Base-by-base conservation (phyloP, 345 rosid genomes). In the Brassica cretica region DNA sequence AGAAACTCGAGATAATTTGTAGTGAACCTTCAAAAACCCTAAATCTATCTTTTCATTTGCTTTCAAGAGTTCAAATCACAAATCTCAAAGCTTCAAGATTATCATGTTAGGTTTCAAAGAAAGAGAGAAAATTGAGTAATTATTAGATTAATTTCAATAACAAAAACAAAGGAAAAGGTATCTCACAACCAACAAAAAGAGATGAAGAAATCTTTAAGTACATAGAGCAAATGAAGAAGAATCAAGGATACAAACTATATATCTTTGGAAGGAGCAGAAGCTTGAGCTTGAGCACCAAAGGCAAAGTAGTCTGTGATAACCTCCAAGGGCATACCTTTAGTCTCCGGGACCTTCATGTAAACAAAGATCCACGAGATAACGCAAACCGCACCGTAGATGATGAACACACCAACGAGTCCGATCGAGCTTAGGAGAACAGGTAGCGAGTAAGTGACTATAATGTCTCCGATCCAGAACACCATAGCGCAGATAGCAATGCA, bases 261-360 rank as follows among this genome's bases (percentile, higher is more conserved):
- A 56, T 80, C 79, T 41, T 80, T 75, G 2, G 77, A 60, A 30
- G 87, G 81, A 10, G 80, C 74, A 59, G 73, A 21, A 69, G 73
- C 63, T 70, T 70, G 88, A 51, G 56, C 18, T 0, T 51, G 56
- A 30, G 99, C 97, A 33, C 99, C 99, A 60, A 89, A 87, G 37
- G 96, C 89, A 72, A 95, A 95, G 90, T 91, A 95, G 81, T 95
- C 99, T 8, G 94, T 87, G 73, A 95, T 95, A 78, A 95, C 99
- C 81, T 95, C 99, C 56, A 95, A 91, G 3, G 99, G 99, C 98
- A 95, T 93, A 56, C 98, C 98, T 82, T 95, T 95, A 76, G 98
- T 95, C 83, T 95, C 99, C 0, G 99, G 99, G n/a, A 95, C 99
- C 83, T 91, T 95, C 84, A 89, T 59, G 94, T 76, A 95, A 37